These are phyloP conservation scores for Hyphochytrium catenoides DNA, from an alignment of 352 stramenopile species.

Conservation along the genomic window DNA sequence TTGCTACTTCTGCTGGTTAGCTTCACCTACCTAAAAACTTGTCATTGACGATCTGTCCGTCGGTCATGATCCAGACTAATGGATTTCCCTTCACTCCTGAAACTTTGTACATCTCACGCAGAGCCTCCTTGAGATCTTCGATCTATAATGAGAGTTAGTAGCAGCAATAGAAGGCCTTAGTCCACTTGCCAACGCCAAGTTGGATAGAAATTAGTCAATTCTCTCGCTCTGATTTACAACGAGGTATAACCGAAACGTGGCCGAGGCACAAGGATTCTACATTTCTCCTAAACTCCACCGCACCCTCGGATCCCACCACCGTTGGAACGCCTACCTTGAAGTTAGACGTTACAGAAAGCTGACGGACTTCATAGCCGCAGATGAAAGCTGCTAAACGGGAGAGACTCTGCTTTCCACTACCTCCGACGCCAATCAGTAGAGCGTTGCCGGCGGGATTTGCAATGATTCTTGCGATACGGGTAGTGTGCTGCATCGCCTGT, in stretches of 20 bases:
- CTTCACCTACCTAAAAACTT: no score
- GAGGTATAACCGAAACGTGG: no score
- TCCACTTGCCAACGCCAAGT: no score
- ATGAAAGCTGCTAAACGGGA: constrained; percentile 70
- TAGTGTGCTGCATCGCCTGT: constrained; percentile 80
- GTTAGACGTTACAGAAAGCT: constrained; percentile 82
- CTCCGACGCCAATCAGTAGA: constrained; percentile 76
- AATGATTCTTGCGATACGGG: constrained; percentile 79
- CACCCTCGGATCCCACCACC: no score
- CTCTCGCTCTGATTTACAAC: no score
- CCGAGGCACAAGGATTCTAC: no score
- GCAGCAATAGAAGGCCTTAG: no score
- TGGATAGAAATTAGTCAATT: no score
- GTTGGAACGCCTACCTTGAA: constrained; percentile 75
- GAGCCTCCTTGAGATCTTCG: constrained; percentile 83
- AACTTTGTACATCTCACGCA: constrained; percentile 67
- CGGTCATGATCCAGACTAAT: constrained; percentile 72
- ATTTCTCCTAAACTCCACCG: no score
- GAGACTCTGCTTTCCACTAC: constrained; percentile 77
- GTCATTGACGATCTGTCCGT: constrained; percentile 84
- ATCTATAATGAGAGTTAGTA: no score
- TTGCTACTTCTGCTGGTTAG: no score
- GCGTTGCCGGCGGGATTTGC: constrained; percentile 76
- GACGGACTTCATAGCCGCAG: constrained; percentile 55
- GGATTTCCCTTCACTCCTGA: constrained; percentile 73